Percentiles rank a stretch among this genome's conserved stretches.
phyloP scores from a whole-genome alignment of 495 filamentous ascomycete species.

The Copromyces sp. region DNA sequence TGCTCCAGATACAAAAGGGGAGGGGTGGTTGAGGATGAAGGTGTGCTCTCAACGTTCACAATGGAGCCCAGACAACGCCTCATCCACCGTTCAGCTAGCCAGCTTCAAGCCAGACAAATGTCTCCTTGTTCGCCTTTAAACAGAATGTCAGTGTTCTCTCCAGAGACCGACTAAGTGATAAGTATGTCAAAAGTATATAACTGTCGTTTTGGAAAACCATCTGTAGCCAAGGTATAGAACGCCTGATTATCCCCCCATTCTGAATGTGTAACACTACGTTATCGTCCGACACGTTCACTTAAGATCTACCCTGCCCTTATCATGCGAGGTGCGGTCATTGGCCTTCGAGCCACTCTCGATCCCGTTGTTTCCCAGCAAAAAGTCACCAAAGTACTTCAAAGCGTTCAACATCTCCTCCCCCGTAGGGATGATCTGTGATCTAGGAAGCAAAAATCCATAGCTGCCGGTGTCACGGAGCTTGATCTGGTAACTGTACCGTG shows the following conservation, averaged over 20 bases:
- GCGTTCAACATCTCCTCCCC: slow-evolving; percentile 80
- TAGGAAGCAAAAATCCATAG: slow-evolving; percentile 87
- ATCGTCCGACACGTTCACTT: slow-evolving; percentile 6
- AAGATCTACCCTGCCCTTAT: slow-evolving; percentile 5
- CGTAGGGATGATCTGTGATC: slow-evolving; percentile 78
- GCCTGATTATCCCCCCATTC: background rate
- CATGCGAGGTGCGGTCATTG: background rate
- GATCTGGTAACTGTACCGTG: slow-evolving; percentile 85
- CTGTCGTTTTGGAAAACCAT: background rate
- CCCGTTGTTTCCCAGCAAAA: slow-evolving; percentile 55
- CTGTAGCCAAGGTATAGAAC: background rate
- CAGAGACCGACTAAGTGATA: background rate
- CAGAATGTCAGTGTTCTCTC: background rate
- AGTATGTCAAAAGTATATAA: background rate
- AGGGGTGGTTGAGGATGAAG: background rate
- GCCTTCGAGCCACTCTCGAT: slow-evolving; percentile 33
- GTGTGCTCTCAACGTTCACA: background rate
- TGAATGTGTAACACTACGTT: slow-evolving; percentile 9
- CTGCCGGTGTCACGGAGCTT: slow-evolving; percentile 88
- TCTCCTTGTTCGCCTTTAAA: background rate
- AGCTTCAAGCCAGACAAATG: background rate
- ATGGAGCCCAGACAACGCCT: background rate
- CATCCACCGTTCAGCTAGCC: background rate
- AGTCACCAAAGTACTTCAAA: slow-evolving; percentile 70
- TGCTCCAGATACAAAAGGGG: background rate